These are phyloP conservation scores for Pestalotiopsis sp. DNA, from an alignment of 2,329 filamentous ascomycete genomes.

Conservation along the genomic window DNA sequence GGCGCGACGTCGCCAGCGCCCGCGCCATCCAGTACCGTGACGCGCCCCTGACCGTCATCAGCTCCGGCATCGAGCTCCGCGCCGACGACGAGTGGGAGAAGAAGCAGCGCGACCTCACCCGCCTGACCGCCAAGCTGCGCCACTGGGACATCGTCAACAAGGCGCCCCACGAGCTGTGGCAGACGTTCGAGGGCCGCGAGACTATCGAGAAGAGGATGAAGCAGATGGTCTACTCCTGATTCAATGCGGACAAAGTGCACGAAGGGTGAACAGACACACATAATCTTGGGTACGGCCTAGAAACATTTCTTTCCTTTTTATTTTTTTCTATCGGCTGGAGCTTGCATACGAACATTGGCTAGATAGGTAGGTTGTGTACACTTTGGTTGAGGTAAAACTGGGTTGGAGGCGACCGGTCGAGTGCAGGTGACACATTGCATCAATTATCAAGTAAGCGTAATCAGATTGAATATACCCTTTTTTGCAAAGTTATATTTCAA, in stretches of 20 bases:
- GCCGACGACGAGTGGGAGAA: slow-evolving; percentile 74
- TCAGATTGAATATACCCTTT: not conserved
- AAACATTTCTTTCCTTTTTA: not conserved
- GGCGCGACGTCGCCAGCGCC: slow-evolving; percentile 79
- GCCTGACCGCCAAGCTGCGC: slow-evolving; percentile 76
- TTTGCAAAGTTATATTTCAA: not conserved
- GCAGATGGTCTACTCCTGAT: slow-evolving; percentile 57
- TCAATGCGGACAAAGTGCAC: not conserved
- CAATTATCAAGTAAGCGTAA: not conserved
- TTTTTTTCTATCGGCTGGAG: not conserved
- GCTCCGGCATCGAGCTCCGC: slow-evolving; percentile 73
- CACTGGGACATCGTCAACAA: slow-evolving; percentile 86
- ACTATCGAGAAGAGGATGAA: slow-evolving; percentile 79
- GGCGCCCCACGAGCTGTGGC: slow-evolving; percentile 88
- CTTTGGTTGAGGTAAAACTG: not conserved
- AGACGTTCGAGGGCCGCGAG: slow-evolving; percentile 69
- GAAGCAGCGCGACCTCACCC: slow-evolving; percentile 83
- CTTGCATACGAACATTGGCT: not conserved
- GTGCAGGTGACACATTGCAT: not conserved
- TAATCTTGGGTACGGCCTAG: not conserved
- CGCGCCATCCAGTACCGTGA: slow-evolving; percentile 77
- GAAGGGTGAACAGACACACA: not conserved
- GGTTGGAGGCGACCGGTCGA: not conserved
- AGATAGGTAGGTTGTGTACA: not conserved
- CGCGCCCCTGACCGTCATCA: slow-evolving; percentile 79